These are phyloP conservation scores for Cercospora nicotianae DNA, from an alignment of 2,329 filamentous ascomycete species.

Conservation along the genomic window DNA sequence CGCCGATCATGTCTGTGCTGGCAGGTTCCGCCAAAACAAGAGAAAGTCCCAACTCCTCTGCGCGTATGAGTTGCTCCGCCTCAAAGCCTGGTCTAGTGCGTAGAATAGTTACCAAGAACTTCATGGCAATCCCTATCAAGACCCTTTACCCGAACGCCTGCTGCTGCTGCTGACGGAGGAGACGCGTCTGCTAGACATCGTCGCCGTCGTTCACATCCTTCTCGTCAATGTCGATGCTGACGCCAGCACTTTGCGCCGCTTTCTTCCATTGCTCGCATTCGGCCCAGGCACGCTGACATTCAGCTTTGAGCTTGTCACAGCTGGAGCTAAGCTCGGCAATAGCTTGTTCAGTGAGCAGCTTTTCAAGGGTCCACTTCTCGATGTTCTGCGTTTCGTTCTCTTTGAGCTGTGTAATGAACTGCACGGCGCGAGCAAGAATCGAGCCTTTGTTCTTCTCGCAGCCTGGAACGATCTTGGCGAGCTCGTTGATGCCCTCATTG, in stretches of 20 bases:
- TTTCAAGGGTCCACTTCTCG: slow-evolving; percentile 90
- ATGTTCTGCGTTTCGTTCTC: slow-evolving; percentile 93
- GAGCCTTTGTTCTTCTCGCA: slow-evolving; percentile 99
- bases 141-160: slow-evolving; percentile 2
- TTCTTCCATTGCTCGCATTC: slow-evolving; percentile 80
- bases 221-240: slow-evolving; percentile 29
- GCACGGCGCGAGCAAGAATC: slow-evolving; percentile 87
- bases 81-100: background rate
- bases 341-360: slow-evolving; percentile 83
- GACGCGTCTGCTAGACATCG: background rate
- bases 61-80: background rate
- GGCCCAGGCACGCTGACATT: slow-evolving; percentile 74
- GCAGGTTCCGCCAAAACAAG: background rate
- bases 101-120: background rate
- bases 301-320: slow-evolving; percentile 81
- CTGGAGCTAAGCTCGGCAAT: slow-evolving; percentile 83
- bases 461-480: slow-evolving; percentile 94
- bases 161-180: background rate
- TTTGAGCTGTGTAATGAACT: slow-evolving; percentile 91
- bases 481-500: slow-evolving; percentile 97
- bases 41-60: background rate
- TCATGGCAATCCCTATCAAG: background rate
- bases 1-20: slow-evolving; percentile 16
- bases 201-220: slow-evolving; percentile 23
- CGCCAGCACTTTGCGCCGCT: slow-evolving; percentile 39